Percentiles rank a stretch among this genome's conserved stretches.
Evolutionary conservation across 1,139 yeast species (phyloP).

Genomic region (Candida sanyaensis): DNA sequence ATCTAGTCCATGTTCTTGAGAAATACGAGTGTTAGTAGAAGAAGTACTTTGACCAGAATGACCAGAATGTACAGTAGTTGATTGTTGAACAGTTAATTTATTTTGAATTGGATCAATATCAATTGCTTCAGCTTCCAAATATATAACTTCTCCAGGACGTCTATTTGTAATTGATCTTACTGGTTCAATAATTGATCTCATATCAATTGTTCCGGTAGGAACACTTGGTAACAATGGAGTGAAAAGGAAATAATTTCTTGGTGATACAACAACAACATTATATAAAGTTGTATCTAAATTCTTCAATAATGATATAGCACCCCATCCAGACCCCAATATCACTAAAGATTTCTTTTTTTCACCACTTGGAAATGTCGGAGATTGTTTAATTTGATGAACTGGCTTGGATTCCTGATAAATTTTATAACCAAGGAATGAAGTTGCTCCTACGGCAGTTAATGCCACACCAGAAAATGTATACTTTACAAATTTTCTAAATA

Average conservation of each 20-base stretch:
- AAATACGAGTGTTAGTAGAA: constrained; percentile 22
- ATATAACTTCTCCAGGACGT: constrained; percentile 74
- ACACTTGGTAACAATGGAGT: constrained; percentile 91
- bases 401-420: constrained; percentile 65
- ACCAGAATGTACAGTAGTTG: constrained; percentile 52
- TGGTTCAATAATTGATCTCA: constrained; percentile 86
- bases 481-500: constrained; percentile 1
- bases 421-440: constrained; percentile 46
- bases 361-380: constrained; percentile 59
- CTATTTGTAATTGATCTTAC: constrained; percentile 68
- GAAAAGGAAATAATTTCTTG: constrained; percentile 90
- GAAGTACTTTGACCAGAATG: constrained; percentile 52
- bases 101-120: constrained; percentile 62
- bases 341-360: constrained; percentile 84
- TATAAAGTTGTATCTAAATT: constrained; percentile 80
- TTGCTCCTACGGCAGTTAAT: constrained; percentile 3
- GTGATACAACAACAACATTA: constrained; percentile 85
- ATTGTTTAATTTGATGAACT: constrained; percentile 51
- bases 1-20: constrained; percentile 47
- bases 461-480: constrained; percentile 4
- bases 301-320: constrained; percentile 77
- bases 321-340: constrained; percentile 94
- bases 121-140: constrained; percentile 89
- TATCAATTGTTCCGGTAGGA: constrained; percentile 89
- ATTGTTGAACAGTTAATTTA: constrained; percentile 24